Percentiles rank a stretch among this genome's conserved stretches.
Conservation (phyloP, 2,329 filamentous ascomycete genomes). For the Rhynchosporium agropyri region DNA sequence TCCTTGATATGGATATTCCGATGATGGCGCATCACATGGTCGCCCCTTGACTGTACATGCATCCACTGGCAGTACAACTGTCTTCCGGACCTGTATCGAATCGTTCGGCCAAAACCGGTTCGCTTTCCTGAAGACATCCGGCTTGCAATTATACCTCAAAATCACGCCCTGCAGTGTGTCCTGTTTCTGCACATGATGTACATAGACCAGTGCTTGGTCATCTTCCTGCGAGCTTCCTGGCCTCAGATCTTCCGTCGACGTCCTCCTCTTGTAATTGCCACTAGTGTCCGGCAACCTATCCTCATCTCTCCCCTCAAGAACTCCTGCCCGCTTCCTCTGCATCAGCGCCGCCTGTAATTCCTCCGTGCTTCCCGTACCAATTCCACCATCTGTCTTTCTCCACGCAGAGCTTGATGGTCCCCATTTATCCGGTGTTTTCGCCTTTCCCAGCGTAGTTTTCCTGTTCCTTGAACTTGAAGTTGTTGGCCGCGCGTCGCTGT, state of each 20-base stretch:
- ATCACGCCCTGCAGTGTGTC: constrained; percentile 93
- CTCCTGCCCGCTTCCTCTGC: constrained; percentile 59
- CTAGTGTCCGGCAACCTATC: constrained; percentile 58
- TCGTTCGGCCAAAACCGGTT: constrained; percentile 97
- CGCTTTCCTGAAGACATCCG: constrained; percentile 79
- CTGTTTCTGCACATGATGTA: constrained; percentile 79
- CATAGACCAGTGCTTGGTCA: constrained; percentile 82
- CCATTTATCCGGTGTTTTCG: constrained; percentile 36
- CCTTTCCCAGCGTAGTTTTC: constrained; percentile 17
- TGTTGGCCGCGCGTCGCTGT: constrained; percentile 10
- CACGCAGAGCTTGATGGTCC: constrained; percentile 34
- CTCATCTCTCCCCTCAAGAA: constrained; percentile 63
- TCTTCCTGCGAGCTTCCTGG: constrained; percentile 49
- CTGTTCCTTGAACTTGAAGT: constrained; percentile 24
- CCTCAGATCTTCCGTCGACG: constrained; percentile 37
- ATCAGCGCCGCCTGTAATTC: constrained; percentile 58
- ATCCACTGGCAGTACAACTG: constrained; percentile 83
- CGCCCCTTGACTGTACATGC: constrained; percentile 83
- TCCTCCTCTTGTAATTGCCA: constrained; percentile 38
- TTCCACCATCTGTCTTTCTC: constrained; percentile 37
- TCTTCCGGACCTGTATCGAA: constrained; percentile 80
- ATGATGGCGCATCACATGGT: constrained; percentile 58
- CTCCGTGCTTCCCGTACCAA: constrained; percentile 57
- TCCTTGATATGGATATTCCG: constrained; percentile 43
- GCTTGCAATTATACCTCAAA: constrained; percentile 84